Evolutionary conservation across 2,329 filamentous ascomycete genomes (phyloP).

Genomic region (Botrytis paeoniae): DNA sequence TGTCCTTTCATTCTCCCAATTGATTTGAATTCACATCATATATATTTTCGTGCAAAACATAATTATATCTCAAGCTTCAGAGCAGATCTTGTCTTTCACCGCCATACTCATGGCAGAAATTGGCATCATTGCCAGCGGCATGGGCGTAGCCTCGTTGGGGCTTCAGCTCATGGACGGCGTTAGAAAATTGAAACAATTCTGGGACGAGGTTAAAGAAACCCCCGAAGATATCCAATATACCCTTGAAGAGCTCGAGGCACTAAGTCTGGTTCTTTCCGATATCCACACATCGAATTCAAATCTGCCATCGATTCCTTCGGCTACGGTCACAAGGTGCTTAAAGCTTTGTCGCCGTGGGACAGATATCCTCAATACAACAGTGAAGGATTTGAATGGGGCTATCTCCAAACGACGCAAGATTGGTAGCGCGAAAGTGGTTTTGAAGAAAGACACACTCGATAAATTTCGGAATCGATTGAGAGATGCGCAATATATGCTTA

Average conservation of each 20-base stretch:
- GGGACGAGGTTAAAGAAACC: not conserved
- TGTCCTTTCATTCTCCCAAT: not conserved
- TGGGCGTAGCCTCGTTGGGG: not conserved
- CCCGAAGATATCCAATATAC: not conserved
- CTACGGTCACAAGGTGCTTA: not conserved
- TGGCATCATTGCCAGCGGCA: not conserved
- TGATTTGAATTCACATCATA: not conserved
- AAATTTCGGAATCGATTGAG: not conserved
- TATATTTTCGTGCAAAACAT: not conserved
- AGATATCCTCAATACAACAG: not conserved
- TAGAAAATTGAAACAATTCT: constrained; percentile 8
- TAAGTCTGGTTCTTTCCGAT: not conserved
- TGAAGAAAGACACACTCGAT: not conserved
- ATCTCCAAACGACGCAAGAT: not conserved
- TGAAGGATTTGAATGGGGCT: not conserved
- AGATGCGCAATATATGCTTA: not conserved
- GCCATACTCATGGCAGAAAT: not conserved
- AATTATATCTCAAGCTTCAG: not conserved
- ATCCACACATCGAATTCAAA: not conserved
- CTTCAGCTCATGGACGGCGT: not conserved
- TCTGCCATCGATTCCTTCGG: not conserved
- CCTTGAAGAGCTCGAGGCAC: not conserved
- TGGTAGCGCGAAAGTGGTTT: not conserved
- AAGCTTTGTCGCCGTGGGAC: not conserved
- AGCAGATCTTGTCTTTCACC: not conserved